Conservation (phyloP, 129 eudicot species). For the Silybum marianum region DNA sequence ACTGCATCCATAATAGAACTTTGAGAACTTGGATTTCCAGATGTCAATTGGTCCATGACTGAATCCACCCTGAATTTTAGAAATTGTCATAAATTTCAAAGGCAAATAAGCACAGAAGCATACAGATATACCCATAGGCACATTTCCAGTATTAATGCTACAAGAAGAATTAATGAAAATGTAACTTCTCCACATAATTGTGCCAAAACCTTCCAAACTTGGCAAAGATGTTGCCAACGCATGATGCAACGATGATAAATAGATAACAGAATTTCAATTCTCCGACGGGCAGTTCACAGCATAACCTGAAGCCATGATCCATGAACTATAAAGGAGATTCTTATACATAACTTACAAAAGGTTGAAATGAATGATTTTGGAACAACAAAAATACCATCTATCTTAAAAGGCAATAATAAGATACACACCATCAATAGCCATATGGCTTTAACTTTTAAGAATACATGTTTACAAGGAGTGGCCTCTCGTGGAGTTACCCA, state of each 20-base stretch:
- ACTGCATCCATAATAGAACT: conserved; percentile 87
- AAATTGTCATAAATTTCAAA: background rate
- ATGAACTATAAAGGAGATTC: background rate
- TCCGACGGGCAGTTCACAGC: background rate
- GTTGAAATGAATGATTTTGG: background rate
- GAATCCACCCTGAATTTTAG: conserved; percentile 48
- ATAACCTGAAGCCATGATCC: background rate
- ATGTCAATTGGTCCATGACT: conserved; percentile 71
- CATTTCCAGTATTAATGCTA: background rate
- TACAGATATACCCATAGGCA: background rate
- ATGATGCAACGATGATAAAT: background rate
- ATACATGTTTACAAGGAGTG: background rate
- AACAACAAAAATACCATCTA: background rate
- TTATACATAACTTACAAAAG: background rate
- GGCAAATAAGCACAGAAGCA: background rate
- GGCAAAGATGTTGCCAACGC: background rate
- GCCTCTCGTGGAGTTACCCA: background rate
- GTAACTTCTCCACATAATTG: background rate
- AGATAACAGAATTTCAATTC: background rate
- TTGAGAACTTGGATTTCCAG: conserved; percentile 78
- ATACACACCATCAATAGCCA: background rate
- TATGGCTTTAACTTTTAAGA: background rate
- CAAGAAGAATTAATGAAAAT: background rate
- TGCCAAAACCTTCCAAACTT: background rate
- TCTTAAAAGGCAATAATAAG: background rate